These are phyloP conservation scores for Colletotrichum australisinense DNA, from an alignment of 2,329 filamentous ascomycete species.

Conservation along the genomic window DNA sequence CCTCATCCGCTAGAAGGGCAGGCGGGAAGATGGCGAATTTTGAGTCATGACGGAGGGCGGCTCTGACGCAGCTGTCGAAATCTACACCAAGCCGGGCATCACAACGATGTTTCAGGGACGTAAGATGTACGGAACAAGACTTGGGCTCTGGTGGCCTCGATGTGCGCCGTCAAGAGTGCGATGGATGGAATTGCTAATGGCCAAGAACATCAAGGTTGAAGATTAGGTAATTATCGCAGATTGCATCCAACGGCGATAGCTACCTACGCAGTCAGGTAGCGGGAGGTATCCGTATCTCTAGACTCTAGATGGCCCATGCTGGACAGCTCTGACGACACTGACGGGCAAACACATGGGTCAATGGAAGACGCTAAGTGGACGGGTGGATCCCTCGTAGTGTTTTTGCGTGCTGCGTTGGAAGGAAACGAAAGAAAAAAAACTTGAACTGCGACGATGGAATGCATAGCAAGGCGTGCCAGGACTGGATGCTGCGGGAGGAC, in stretches of 20 bases:
- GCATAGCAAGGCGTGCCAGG: no score
- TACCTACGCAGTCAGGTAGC: neutral
- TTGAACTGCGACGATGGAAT: neutral
- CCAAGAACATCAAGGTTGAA: neutral
- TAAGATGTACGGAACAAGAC: neutral
- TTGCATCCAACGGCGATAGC: neutral
- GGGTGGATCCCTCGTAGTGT: neutral
- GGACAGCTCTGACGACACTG: constrained; percentile 1
- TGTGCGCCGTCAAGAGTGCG: neutral
- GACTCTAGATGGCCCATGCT: neutral
- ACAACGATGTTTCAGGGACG: constrained; percentile 28
- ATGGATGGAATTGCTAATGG: neutral
- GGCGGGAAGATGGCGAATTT: neutral
- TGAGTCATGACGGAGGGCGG: constrained; percentile 33
- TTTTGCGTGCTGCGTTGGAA: neutral
- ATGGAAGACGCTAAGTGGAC: constrained; percentile 32
- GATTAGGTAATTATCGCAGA: constrained; percentile 22
- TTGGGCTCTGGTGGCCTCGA: neutral
- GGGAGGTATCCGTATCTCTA: neutral
- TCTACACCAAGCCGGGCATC: neutral
- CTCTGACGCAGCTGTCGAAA: constrained; percentile 20
- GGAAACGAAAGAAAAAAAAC: neutral
- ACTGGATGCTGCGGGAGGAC: constrained; percentile 1
- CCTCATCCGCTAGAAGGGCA: neutral
- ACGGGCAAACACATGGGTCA: constrained; percentile 32